Percentiles rank a stretch among this genome's conserved stretches.
These are phyloP conservation scores for Tylopilus subfusipes DNA, from an alignment of 768 basidiomycete genomes.

Conservation along the genomic window DNA sequence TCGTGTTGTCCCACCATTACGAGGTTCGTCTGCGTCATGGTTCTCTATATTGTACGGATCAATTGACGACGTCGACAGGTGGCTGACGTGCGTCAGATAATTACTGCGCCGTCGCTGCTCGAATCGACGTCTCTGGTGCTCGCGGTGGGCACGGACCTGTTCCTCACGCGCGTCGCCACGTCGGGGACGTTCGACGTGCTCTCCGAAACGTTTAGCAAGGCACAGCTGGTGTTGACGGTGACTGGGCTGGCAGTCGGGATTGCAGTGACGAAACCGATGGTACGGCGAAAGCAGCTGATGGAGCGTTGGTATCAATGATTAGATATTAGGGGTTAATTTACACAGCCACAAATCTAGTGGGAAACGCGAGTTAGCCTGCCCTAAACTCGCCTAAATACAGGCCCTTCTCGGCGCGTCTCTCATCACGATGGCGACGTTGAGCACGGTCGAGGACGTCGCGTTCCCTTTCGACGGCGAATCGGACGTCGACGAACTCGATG, in stretches of 20 bases:
- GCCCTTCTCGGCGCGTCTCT: background rate
- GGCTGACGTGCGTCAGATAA: slow-evolving; percentile 60
- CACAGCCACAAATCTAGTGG: slow-evolving; percentile 15
- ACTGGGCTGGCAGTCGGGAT: slow-evolving; percentile 70
- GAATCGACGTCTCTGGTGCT: slow-evolving; percentile 92
- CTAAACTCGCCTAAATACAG: slow-evolving; percentile 5
- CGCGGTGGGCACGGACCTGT: slow-evolving; percentile 84
- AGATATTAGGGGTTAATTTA: background rate
- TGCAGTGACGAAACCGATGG: slow-evolving; percentile 78
- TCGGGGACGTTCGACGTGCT: slow-evolving; percentile 92
- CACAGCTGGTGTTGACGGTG: slow-evolving; percentile 82
- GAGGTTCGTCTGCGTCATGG: slow-evolving; percentile 36
- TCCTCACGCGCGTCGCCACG: slow-evolving; percentile 79
- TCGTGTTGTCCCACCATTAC: slow-evolving; percentile 54
- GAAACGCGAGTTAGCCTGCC: slow-evolving; percentile 26
- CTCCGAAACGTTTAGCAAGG: slow-evolving; percentile 90
- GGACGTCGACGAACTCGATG: slow-evolving; percentile 29
- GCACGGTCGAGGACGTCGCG: slow-evolving; percentile 1
- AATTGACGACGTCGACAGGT: slow-evolving; percentile 44
- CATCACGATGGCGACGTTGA: slow-evolving; percentile 3
- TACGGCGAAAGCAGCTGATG: slow-evolving; percentile 58
- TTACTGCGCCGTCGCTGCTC: slow-evolving; percentile 78
- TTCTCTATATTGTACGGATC: background rate
- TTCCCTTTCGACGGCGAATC: slow-evolving; percentile 8
- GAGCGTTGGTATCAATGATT: slow-evolving; percentile 62